A percentile compares a stretch with the other conserved stretches of the same genome.
Conservation (phyloP, 2,329 filamentous ascomycete genomes). For the Sporothrix luriei region DNA sequence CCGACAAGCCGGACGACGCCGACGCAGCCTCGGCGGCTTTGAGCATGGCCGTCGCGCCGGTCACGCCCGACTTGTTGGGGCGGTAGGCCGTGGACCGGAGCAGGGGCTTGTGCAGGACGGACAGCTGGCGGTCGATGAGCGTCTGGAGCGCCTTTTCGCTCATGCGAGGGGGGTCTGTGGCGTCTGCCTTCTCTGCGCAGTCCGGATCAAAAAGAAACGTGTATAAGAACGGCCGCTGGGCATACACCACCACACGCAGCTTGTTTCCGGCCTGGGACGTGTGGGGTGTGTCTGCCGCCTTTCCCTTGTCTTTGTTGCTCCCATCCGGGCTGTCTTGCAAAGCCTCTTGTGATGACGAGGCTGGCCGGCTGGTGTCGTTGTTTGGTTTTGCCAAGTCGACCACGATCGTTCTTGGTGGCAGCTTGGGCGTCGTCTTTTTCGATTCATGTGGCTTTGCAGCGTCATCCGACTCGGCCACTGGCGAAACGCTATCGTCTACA, state of each 20-base stretch:
- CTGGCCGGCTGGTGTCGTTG: conserved; percentile 28
- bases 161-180: neutral
- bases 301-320: conserved; percentile 2
- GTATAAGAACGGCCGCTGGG: conserved; percentile 75
- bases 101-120: conserved; percentile 60
- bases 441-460: neutral
- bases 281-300: conserved; percentile 19
- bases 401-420: conserved; percentile 66
- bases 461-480: neutral
- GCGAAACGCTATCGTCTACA: neutral
- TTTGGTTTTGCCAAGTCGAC: conserved; percentile 57
- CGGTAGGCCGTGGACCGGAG: conserved; percentile 60
- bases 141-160: conserved; percentile 23
- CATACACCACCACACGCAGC: conserved; percentile 71
- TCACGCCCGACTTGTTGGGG: conserved; percentile 52
- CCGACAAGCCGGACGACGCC: neutral
- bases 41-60: conserved; percentile 31
- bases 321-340: neutral
- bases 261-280: conserved; percentile 54
- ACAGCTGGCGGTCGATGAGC: conserved; percentile 50
- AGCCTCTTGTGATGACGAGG: neutral
- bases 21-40: conserved; percentile 7
- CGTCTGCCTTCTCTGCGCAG: conserved; percentile 45
- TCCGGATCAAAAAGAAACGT: conserved; percentile 68
- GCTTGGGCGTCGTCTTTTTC: neutral